Percentiles rank a stretch among this genome's conserved stretches.
These are phyloP conservation scores for Trifolium fragiferum DNA, from an alignment of 306 rosid species.

Conservation along the genomic window DNA sequence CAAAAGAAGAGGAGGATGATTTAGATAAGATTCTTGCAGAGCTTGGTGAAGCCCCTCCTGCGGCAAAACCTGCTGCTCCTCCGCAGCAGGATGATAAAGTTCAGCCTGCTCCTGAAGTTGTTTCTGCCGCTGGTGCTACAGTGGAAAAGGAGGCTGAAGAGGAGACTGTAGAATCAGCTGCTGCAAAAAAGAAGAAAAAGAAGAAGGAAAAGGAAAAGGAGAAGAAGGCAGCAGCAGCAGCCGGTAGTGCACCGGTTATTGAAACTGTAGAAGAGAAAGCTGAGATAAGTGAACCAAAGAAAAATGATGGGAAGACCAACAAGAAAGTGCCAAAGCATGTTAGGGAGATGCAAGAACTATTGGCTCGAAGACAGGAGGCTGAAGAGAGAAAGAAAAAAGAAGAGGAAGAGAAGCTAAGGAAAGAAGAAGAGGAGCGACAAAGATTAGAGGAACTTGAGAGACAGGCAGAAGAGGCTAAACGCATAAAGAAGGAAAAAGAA, in stretches of 20 bases:
- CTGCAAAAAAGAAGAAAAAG: conserved; percentile 96
- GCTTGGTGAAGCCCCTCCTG: conserved; percentile 72
- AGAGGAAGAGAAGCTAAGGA: conserved; percentile 88
- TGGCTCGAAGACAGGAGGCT: conserved; percentile 83
- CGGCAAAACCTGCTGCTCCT: conserved; percentile 51
- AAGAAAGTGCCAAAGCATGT: conserved; percentile 98
- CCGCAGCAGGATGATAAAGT: conserved; percentile 57
- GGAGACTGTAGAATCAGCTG: conserved; percentile 83
- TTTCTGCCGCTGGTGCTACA: not conserved
- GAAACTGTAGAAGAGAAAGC: conserved; percentile 55
- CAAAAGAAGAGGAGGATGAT: conserved; percentile 98
- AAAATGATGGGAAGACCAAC: conserved; percentile 72
- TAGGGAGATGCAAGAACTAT: conserved; percentile 96
- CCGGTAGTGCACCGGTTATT: conserved; percentile 45
- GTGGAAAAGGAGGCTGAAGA: conserved; percentile 84
- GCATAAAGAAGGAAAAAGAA: conserved; percentile 84
- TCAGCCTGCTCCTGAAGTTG: conserved; percentile 45
- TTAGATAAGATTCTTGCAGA: conserved; percentile 91
- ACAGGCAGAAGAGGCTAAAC: conserved; percentile 85
- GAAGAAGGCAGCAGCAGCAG: conserved; percentile 65
- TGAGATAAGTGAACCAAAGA: conserved; percentile 65
- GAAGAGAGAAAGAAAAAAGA: conserved; percentile 84
- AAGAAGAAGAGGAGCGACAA: conserved; percentile 82
- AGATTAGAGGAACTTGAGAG: conserved; percentile 82
- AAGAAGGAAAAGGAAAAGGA: conserved; percentile 83